A percentile compares a stretch with the other conserved stretches of the same genome.
Evolutionary conservation across 257 asterid species (phyloP).

Genomic region (Nicotiana attenuata): DNA sequence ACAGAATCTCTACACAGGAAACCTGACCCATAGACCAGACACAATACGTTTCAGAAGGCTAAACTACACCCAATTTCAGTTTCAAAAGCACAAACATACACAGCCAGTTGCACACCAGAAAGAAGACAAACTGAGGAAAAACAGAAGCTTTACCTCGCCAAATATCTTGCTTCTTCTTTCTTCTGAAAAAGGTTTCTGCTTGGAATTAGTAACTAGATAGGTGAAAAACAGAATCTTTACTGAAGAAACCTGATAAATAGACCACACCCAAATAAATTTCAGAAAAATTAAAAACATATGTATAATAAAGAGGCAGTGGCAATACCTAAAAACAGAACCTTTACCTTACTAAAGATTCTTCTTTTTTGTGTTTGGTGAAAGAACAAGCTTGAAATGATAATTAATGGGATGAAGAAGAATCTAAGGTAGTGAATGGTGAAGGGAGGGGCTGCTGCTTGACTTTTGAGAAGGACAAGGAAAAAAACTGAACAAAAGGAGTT

Average conservation of each 20-base stretch:
- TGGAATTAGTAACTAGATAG: not conserved
- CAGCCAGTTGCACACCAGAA: not conserved
- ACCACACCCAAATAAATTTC: not conserved
- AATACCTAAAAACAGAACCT: not conserved
- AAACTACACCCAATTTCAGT: not conserved
- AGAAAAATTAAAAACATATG: not conserved
- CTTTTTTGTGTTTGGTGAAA: not conserved
- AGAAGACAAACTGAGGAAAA: not conserved
- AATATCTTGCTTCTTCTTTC: not conserved
- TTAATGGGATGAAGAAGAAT: not conserved
- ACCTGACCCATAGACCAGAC: not conserved
- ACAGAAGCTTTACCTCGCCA: not conserved
- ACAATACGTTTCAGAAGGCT: not conserved
- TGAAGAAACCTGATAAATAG: not conserved
- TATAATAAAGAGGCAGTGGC: not conserved
- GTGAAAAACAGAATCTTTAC: not conserved
- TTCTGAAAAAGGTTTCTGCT: not conserved
- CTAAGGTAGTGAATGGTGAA: not conserved
- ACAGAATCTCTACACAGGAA: not conserved
- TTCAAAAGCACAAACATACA: not conserved
- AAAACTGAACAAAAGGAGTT: not conserved
- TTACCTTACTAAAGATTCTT: not conserved
- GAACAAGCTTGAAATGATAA: not conserved
- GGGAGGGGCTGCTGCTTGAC: slow-evolving; percentile 1
- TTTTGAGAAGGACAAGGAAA: not conserved